A percentile compares a stretch with the other conserved stretches of the same genome.
Evolutionary conservation across 2,329 filamentous ascomycete genomes (phyloP).

Genomic region (Pestalotiopsis sp.): DNA sequence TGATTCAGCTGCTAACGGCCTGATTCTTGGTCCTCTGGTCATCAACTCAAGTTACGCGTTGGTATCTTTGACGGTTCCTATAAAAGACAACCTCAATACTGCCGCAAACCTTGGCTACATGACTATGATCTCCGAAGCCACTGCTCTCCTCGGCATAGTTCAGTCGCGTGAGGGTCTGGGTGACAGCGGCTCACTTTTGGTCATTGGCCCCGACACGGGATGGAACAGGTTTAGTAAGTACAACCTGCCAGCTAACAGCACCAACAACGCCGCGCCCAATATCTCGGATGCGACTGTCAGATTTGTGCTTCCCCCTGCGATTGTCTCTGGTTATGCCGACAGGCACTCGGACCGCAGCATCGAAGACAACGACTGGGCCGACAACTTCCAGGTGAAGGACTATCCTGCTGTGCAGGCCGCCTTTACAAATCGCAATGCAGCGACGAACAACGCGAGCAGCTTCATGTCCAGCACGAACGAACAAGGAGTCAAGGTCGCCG

Average conservation of each 20-base stretch:
- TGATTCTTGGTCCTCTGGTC: constrained; percentile 77
- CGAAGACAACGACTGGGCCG: constrained; percentile 42
- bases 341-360: constrained; percentile 52
- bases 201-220: constrained; percentile 67
- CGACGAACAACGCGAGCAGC: constrained; percentile 70
- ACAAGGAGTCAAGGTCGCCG: constrained; percentile 67
- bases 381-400: constrained; percentile 58
- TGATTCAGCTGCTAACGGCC: constrained; percentile 49
- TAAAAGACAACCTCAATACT: constrained; percentile 66
- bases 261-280: constrained; percentile 36
- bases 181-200: constrained; percentile 67
- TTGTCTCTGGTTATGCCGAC: constrained; percentile 40
- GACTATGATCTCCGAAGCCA: constrained; percentile 75
- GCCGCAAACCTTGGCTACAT: constrained; percentile 78
- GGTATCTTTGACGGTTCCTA: constrained; percentile 78
- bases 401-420: constrained; percentile 67
- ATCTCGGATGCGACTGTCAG: constrained; percentile 52
- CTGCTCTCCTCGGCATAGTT: constrained; percentile 63
- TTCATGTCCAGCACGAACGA: constrained; percentile 74
- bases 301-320: constrained; percentile 62
- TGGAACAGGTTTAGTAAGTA: constrained; percentile 65
- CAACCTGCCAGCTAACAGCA: constrained; percentile 48
- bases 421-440: constrained; percentile 53
- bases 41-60: constrained; percentile 76
- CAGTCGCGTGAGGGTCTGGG: constrained; percentile 71